Evolutionary conservation across 2,329 filamentous ascomycete genomes (phyloP), one percentile per base, ranked within the genome.

Genomic region (Alternaria novae-zelandiae): DNA sequence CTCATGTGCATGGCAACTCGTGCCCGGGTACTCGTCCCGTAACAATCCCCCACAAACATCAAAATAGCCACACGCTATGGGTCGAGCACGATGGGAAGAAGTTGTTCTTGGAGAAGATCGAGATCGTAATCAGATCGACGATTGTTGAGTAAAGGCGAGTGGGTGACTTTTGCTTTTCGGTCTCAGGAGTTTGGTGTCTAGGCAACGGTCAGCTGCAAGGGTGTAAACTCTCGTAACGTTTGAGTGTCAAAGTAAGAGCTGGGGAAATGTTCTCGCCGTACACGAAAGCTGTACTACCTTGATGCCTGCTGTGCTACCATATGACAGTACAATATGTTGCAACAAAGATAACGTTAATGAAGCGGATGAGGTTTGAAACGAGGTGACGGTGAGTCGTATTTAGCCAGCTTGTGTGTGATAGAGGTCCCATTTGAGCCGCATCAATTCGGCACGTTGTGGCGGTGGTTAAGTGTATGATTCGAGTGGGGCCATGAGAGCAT

Each of bases 31-130:
- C 17, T 54, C 17, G 9, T 50, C 32, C 32, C 15, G 26, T 49
- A 20, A 15, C 5, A 46, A 50, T 41, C 15, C 21, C 55, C 47
- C 49, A 28, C 56, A 26, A 61, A 23, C 21, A 26, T 21, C 8
- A 46, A 59, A n/a, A 43, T n/a, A 36, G 59, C 55, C 47, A 41
- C 58, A 25, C 23, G 41, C 23, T 15, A 62, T 41, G 32, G 36
- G 17, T 41, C 20, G 28, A 23, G 32, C 47, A 54, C 26, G 15
- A 17, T 20, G 15, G 30, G 28, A 6, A 21, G 17, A 21, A n/a
- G 12, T n/a, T 41, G n/a, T 30, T 26, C 13, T n/a, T 30, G 15
- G 30, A 25, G 10, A 21, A 20, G 25, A 15, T 9, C 20, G 15
- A 41, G 20, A 12, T 21, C 9, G 28, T 5, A 41, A 8, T 9